phyloP scores from a whole-genome alignment of 2,329 filamentous ascomycete genomes.

The Raffaelea arxii region DNA sequence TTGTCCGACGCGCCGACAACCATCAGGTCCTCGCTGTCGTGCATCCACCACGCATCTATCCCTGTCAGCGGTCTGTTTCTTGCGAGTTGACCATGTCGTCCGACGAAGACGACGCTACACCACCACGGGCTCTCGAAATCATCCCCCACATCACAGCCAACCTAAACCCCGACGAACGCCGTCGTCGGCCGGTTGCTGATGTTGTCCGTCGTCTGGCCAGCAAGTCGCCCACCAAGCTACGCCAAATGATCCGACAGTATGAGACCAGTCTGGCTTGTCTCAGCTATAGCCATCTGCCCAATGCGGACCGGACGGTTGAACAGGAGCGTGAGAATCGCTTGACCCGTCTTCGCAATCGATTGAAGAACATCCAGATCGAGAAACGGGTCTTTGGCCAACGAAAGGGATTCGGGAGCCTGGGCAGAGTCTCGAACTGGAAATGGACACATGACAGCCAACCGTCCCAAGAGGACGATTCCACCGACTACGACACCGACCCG shows the following conservation, averaged over 20 bases:
- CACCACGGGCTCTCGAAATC: constrained; percentile 58
- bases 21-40: constrained; percentile 17
- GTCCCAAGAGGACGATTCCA: constrained; percentile 11
- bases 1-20: constrained; percentile 20
- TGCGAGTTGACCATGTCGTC: constrained; percentile 67
- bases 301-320: constrained; percentile 9
- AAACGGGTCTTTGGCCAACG: constrained; percentile 11
- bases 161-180: constrained; percentile 31
- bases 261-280: too few relatives aligned
- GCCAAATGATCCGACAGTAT: constrained; percentile 48
- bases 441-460: too few relatives aligned
- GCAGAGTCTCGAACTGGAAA: too few relatives aligned
- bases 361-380: constrained; percentile 16
- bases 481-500: not conserved
- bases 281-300: too few relatives aligned
- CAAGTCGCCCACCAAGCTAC: constrained; percentile 51
- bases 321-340: not conserved
- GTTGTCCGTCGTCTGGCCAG: constrained; percentile 40
- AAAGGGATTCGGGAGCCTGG: too few relatives aligned
- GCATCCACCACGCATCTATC: constrained; percentile 17
- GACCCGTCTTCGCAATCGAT: constrained; percentile 14
- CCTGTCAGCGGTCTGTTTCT: constrained; percentile 46
- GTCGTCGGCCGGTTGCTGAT: too few relatives aligned
- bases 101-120: too few relatives aligned
- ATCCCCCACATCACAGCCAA: constrained; percentile 45